Percentiles rank a stretch among this genome's conserved stretches.
phyloP scores from a whole-genome alignment of 2,329 filamentous ascomycete species.

The Rhinocladiella mackenziei region DNA sequence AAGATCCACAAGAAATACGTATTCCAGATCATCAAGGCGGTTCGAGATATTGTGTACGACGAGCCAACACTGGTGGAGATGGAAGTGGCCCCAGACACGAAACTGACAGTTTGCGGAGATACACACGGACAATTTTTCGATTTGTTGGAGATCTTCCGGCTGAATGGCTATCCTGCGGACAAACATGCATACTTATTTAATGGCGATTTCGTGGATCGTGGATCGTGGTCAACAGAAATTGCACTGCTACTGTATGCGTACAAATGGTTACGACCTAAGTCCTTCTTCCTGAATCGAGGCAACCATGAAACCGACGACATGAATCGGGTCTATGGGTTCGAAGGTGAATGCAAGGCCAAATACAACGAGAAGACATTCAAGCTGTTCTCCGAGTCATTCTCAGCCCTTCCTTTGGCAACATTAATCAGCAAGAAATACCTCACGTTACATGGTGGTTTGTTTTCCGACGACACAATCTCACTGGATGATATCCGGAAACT shows the following conservation, averaged over 20 bases:
- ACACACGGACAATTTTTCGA: slow-evolving; percentile 99
- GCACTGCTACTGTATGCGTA: slow-evolving; percentile 89
- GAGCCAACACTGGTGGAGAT: slow-evolving; percentile 98
- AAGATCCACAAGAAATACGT: slow-evolving; percentile 94
- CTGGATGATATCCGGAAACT: slow-evolving; percentile 92
- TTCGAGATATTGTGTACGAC: slow-evolving; percentile 83
- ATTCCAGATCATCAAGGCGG: slow-evolving; percentile 88
- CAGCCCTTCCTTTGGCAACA: slow-evolving; percentile 84
- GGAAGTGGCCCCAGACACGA: slow-evolving; percentile 69
- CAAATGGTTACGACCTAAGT: slow-evolving; percentile 86
- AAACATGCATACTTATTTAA: slow-evolving; percentile 96
- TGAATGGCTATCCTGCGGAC: slow-evolving; percentile 79
- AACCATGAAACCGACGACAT: slow-evolving; percentile 99
- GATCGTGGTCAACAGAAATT: slow-evolving; percentile 97
- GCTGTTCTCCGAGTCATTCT: slow-evolving; percentile 97
- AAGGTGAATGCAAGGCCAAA: slow-evolving; percentile 96
- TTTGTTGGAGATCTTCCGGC: slow-evolving; percentile 88
- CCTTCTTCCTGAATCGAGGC: slow-evolving; percentile 92
- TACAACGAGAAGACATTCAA: slow-evolving; percentile 97
- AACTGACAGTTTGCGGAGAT: slow-evolving; percentile 92
- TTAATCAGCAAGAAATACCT: slow-evolving; percentile 61
- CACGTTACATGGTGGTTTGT: slow-evolving; percentile 30
- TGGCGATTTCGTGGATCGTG: slow-evolving; percentile 95
- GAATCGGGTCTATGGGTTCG: slow-evolving; percentile 97
- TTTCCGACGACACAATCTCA: slow-evolving; percentile 67